Conservation (phyloP, 2,329 filamentous ascomycete genomes). For the Sordariomycetes sp. region DNA sequence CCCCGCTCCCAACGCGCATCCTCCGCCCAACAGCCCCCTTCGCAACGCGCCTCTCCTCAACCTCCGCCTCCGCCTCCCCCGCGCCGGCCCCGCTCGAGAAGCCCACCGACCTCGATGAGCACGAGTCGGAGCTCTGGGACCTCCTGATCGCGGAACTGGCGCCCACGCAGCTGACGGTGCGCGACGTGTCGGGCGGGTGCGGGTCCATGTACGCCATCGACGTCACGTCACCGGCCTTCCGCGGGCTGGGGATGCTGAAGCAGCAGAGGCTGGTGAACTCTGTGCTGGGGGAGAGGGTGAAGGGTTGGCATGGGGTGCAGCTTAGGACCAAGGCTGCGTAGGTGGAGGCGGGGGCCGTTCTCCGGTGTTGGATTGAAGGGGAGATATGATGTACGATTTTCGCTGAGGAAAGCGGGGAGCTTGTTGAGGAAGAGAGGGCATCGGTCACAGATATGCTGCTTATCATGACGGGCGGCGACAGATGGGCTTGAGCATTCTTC, state of each 20-base stretch:
- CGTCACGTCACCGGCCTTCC: constrained; percentile 58
- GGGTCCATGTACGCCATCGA: constrained; percentile 82
- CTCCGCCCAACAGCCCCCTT: constrained; percentile 4
- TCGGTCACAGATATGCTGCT: too few species aligned
- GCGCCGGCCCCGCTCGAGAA: constrained; percentile 23
- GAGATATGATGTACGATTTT: background rate
- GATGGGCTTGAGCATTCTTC: background rate
- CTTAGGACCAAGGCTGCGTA: constrained; percentile 52
- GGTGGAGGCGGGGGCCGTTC: background rate
- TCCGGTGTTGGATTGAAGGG: background rate
- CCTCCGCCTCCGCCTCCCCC: constrained; percentile 12
- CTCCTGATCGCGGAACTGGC: constrained; percentile 33
- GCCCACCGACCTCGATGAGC: constrained; percentile 36
- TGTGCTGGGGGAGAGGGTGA: constrained; percentile 61
- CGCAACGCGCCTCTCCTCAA: constrained; percentile 10
- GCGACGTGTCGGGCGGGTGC: constrained; percentile 73
- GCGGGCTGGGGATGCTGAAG: constrained; percentile 59
- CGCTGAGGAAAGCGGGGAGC: background rate
- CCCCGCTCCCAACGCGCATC: constrained; percentile 4
- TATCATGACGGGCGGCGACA: too few species aligned
- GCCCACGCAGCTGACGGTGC: constrained; percentile 46
- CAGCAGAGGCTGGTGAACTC: constrained; percentile 74
- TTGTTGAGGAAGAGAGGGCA: background rate
- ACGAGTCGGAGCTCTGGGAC: constrained; percentile 47
- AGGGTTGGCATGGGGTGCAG: constrained; percentile 73